A percentile compares a stretch with the other conserved stretches of the same genome.
Evolutionary conservation across 2,329 filamentous ascomycete genomes (phyloP).

Genomic region (Colletotrichum sp.): DNA sequence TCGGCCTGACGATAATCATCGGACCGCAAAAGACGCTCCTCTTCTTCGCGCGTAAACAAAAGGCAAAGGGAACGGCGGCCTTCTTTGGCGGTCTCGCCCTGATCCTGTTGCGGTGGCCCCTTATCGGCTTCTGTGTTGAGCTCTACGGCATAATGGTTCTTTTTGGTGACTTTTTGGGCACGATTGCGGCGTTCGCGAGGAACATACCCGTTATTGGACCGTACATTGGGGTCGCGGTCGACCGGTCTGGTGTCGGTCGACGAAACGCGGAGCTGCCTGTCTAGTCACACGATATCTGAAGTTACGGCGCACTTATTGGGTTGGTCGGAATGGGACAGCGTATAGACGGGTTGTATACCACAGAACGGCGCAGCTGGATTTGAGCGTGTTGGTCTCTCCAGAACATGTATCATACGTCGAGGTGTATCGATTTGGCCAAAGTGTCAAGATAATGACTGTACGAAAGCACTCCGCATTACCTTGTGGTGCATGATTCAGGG

Average conservation of each 20-base stretch:
- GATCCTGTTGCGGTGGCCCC: slow-evolving; percentile 88
- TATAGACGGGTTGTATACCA: slow-evolving; percentile 17
- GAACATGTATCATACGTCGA: background rate
- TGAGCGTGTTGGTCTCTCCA: background rate
- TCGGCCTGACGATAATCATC: slow-evolving; percentile 95
- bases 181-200: slow-evolving; percentile 85
- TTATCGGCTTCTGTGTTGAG: slow-evolving; percentile 90
- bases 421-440: background rate
- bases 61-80: slow-evolving; percentile 87
- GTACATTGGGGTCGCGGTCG: slow-evolving; percentile 78
- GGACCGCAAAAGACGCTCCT: slow-evolving; percentile 87
- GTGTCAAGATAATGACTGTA: slow-evolving; percentile 10
- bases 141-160: slow-evolving; percentile 91
- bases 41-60: slow-evolving; percentile 95
- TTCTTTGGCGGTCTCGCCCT: slow-evolving; percentile 84
- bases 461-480: background rate
- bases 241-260: slow-evolving; percentile 71
- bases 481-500: background rate
- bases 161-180: slow-evolving; percentile 96
- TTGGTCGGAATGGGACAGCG: background rate
- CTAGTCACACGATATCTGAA: slow-evolving; percentile 42
- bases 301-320: background rate
- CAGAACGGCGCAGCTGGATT: slow-evolving; percentile 21
- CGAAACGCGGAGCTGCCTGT: slow-evolving; percentile 82
- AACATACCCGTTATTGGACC: slow-evolving; percentile 86